Evolutionary conservation across 148 eudicot species (phyloP).

Genomic region (Nyssa sinensis): DNA sequence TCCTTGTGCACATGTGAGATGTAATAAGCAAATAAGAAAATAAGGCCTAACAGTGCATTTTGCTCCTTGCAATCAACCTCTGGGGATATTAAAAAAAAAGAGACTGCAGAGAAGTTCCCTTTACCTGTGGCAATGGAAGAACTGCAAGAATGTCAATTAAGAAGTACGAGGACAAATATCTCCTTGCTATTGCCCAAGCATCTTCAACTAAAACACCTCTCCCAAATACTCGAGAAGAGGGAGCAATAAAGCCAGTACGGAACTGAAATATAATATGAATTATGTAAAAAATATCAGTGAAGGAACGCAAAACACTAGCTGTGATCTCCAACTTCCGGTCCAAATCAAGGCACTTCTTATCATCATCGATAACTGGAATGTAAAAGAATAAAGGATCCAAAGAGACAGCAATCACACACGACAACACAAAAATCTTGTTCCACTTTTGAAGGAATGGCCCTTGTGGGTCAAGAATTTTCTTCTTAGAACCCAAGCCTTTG

Average conservation of each 20-base stretch:
- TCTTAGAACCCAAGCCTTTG: constrained; percentile 42
- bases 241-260: constrained; percentile 86
- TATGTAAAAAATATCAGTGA: constrained; percentile 82
- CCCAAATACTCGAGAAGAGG: constrained; percentile 86
- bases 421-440: constrained; percentile 87
- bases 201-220: constrained; percentile 85
- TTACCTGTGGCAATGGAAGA: constrained; percentile 93
- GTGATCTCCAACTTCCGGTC: constrained; percentile 60
- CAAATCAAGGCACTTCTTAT: constrained; percentile 57
- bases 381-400: constrained; percentile 91
- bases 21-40: background rate
- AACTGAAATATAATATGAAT: constrained; percentile 84
- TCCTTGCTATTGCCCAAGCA: constrained; percentile 70
- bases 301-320: constrained; percentile 70
- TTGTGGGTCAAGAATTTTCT: constrained; percentile 82
- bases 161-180: constrained; percentile 72
- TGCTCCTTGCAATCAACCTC: background rate
- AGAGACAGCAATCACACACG: constrained; percentile 81
- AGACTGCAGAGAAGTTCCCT: background rate
- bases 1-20: background rate
- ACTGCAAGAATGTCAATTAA: constrained; percentile 85
- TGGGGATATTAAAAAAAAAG: background rate
- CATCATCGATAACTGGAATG: constrained; percentile 64
- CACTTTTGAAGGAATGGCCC: constrained; percentile 86
- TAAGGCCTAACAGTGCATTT: too few relatives aligned